Conservation (phyloP, 495 filamentous ascomycete species). For the Trichoderma erinaceum region DNA sequence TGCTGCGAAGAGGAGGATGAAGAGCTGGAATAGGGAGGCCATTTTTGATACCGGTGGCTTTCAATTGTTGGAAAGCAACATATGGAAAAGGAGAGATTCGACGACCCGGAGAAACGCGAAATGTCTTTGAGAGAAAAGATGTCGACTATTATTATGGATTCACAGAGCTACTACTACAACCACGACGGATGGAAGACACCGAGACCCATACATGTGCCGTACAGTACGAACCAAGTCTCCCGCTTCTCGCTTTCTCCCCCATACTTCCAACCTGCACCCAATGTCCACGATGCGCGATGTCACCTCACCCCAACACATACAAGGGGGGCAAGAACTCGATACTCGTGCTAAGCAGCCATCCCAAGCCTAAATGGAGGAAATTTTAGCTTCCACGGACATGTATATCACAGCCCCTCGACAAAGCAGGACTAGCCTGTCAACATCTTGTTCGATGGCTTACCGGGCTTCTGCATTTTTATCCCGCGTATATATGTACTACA, state of each 20-base stretch:
- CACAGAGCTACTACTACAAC: neutral
- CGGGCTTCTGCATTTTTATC: neutral
- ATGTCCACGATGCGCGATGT: conserved; percentile 3
- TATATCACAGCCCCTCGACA: neutral
- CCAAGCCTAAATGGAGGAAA: neutral
- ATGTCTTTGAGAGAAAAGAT: neutral
- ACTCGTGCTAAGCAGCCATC: neutral
- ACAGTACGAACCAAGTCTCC: neutral
- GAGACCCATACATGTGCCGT: neutral
- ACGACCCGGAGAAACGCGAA: neutral
- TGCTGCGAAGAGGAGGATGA: neutral
- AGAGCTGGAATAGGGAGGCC: conserved; percentile 1
- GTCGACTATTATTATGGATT: neutral
- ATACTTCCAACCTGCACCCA: neutral
- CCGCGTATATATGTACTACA: neutral
- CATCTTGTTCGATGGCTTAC: too few relatives aligned
- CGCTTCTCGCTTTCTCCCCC: neutral
- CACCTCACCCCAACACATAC: conserved; percentile 4
- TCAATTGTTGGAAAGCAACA: neutral
- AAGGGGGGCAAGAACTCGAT: neutral
- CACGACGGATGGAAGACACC: neutral
- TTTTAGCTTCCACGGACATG: neutral
- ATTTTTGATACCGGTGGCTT: neutral
- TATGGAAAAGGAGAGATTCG: neutral
- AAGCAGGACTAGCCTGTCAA: neutral